A percentile compares a stretch with the other conserved stretches of the same genome.
Evolutionary conservation across 2,329 filamentous ascomycete species (phyloP).

Genomic region (Falciphora oryzae): DNA sequence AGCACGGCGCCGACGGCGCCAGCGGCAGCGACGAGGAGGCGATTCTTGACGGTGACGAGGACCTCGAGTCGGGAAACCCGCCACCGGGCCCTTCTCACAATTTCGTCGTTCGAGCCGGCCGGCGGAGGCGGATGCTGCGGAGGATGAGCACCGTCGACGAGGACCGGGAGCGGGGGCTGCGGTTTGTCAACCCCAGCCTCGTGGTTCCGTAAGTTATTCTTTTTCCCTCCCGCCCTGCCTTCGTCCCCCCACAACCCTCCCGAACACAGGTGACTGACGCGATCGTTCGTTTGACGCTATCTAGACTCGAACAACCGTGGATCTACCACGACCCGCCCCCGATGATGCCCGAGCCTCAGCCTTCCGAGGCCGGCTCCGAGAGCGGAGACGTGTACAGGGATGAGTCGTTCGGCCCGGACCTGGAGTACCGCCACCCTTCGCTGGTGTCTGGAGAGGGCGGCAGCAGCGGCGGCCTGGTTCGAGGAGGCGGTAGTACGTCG

Average conservation of each 20-base stretch:
- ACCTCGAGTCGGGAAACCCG: conserved; percentile 9
- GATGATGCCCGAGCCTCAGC: conserved; percentile 13
- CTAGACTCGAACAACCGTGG: conserved; percentile 64
- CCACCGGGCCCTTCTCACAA: conserved; percentile 17
- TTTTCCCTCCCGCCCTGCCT: not conserved
- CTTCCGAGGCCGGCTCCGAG: conserved; percentile 1
- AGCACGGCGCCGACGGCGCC: not conserved
- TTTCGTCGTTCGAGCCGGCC: conserved; percentile 19
- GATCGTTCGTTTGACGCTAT: not conserved
- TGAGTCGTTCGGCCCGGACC: conserved; percentile 1
- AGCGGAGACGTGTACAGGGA: conserved; percentile 6
- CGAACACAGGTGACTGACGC: not conserved
- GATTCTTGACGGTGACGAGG: conserved; percentile 35
- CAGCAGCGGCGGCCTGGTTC: not conserved
- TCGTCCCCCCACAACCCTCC: not conserved
- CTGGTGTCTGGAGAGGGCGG: not conserved
- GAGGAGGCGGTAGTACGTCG: conserved; percentile 30
- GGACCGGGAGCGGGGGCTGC: conserved; percentile 60
- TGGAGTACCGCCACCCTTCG: not conserved
- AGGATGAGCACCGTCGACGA: conserved; percentile 66
- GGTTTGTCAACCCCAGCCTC: conserved; percentile 73
- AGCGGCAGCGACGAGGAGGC: conserved; percentile 43
- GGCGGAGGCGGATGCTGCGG: conserved; percentile 33
- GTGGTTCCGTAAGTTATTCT: conserved; percentile 52
- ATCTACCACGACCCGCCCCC: conserved; percentile 54